Conservation (phyloP, 192 early-diverging fungal genomes). For the Gigaspora rosea region DNA sequence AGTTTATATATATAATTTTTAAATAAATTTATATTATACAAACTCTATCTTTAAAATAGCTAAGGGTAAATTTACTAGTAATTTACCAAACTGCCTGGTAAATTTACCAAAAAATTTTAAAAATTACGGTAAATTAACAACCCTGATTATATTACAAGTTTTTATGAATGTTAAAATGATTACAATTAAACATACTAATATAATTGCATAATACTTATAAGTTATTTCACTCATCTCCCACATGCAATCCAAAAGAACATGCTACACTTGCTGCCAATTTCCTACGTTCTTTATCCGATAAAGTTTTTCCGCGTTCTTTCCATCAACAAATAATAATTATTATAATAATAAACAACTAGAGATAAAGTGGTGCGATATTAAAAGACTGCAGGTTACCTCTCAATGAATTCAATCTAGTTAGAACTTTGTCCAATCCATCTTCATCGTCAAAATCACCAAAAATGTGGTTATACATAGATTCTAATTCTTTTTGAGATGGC, state of each 20-base stretch:
- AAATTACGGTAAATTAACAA: no score
- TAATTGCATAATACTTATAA: no score
- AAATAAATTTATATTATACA: no score
- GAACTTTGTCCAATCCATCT: slow-evolving; percentile 48
- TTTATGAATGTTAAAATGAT: no score
- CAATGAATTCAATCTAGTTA: slow-evolving; percentile 43
- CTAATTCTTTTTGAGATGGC: slow-evolving; percentile 36
- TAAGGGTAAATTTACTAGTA: no score
- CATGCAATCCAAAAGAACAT: slow-evolving; percentile 53
- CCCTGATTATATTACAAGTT: no score
- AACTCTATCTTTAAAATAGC: no score
- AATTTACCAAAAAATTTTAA: no score
- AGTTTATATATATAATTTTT: no score
- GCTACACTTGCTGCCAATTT: slow-evolving; percentile 58
- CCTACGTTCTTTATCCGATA: slow-evolving; percentile 58
- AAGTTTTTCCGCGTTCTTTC: slow-evolving; percentile 50
- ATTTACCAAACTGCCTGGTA: no score
- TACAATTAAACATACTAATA: no score
- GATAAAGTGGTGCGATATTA: not conserved
- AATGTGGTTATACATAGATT: slow-evolving; percentile 39
- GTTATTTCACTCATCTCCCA: slow-evolving; percentile 24
- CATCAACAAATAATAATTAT: not conserved
- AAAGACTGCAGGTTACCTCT: slow-evolving; percentile 37
- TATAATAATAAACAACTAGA: not conserved
- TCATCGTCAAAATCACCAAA: slow-evolving; percentile 44